These are phyloP conservation scores for Plasmodium berghei DNA, from an alignment of 169 alveolate species.

Conservation along the genomic window DNA sequence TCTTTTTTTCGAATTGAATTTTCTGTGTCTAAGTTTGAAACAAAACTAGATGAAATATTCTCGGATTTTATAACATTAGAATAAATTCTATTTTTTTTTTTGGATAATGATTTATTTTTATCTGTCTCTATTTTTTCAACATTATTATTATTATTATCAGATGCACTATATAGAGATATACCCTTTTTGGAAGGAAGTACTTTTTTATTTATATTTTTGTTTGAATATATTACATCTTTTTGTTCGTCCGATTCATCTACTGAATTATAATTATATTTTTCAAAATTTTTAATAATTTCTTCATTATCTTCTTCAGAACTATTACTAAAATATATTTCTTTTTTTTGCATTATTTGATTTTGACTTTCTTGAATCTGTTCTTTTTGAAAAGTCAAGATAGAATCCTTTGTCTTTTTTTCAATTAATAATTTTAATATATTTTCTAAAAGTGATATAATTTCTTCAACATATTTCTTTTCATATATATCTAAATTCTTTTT, in stretches of 20 bases:
- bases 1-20: too few relatives aligned
- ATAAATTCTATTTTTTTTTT: too few relatives aligned
- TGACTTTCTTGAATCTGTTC: not conserved
- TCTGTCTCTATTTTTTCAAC: too few relatives aligned
- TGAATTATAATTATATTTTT: slow-evolving; percentile 7
- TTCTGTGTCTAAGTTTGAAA: too few relatives aligned
- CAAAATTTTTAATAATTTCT: slow-evolving; percentile 40
- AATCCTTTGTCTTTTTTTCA: slow-evolving; percentile 18
- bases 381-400: not conserved
- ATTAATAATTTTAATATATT: slow-evolving; percentile 17
- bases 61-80: too few relatives aligned
- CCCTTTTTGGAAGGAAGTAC: too few relatives aligned
- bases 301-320: slow-evolving; percentile 57
- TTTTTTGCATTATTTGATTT: not conserved
- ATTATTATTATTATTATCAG: too few relatives aligned
- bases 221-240: not conserved
- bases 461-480: slow-evolving; percentile 49
- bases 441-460: slow-evolving; percentile 23
- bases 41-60: too few relatives aligned
- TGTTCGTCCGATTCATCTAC: slow-evolving; percentile 11
- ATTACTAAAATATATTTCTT: not conserved
- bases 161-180: too few relatives aligned
- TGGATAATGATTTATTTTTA: too few relatives aligned
- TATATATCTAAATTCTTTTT: slow-evolving; percentile 38
- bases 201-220: not conserved